These are phyloP conservation scores for Talaromyces amestolkiae DNA, from an alignment of 2,329 filamentous ascomycete species.

Conservation along the genomic window DNA sequence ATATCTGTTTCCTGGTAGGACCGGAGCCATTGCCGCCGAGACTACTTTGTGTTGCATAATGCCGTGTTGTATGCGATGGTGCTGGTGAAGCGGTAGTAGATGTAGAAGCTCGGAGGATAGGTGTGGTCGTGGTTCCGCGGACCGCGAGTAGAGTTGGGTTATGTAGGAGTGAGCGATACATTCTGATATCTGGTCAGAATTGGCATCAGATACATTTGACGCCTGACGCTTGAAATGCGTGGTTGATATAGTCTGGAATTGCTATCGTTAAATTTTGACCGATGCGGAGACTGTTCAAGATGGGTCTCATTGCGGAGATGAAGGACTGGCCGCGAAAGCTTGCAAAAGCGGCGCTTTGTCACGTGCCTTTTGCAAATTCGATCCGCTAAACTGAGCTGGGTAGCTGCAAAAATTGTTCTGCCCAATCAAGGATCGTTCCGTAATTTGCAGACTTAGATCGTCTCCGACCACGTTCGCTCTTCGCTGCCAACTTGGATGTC, in stretches of 20 bases:
- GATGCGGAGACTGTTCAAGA: constrained; percentile 2
- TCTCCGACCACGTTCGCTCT: constrained; percentile 41
- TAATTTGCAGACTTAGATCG: constrained; percentile 29
- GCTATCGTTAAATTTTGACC: not conserved
- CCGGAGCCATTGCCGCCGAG: constrained; percentile 38
- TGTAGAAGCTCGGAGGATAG: constrained; percentile 8
- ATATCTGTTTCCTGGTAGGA: constrained; percentile 67
- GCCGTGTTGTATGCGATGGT: constrained; percentile 19
- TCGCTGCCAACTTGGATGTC: constrained; percentile 23
- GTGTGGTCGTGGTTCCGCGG: constrained; percentile 2
- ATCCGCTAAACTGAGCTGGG: not conserved
- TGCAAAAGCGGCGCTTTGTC: constrained; percentile 31
- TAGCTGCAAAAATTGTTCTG: not conserved
- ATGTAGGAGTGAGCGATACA: constrained; percentile 28
- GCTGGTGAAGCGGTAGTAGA: constrained; percentile 6
- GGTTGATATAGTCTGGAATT: not conserved
- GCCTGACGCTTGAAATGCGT: not conserved
- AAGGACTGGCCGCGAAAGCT: constrained; percentile 4
- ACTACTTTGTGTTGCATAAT: constrained; percentile 60
- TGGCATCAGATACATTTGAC: constrained; percentile 22
- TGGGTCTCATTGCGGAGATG: constrained; percentile 8
- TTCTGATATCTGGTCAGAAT: constrained; percentile 23
- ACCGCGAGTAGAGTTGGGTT: constrained; percentile 14
- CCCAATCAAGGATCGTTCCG: not conserved
- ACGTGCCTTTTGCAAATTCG: not conserved